Evolutionary conservation across 2,329 filamentous ascomycete species (phyloP).

Genomic region (Sordariomycetes sp.): DNA sequence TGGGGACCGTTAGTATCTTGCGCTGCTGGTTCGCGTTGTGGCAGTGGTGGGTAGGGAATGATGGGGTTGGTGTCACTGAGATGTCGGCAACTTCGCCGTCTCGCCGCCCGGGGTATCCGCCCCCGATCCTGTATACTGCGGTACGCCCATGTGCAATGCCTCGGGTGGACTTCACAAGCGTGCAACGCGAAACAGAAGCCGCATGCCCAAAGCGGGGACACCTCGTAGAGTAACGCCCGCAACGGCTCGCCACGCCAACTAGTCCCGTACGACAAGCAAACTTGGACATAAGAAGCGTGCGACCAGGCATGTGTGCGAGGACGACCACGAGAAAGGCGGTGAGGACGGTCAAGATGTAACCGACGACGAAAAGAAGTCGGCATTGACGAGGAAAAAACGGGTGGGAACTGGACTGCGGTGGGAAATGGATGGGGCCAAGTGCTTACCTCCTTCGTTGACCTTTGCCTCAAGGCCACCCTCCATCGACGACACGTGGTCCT

Average conservation of each 20-base stretch:
- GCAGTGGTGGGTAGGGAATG: not conserved
- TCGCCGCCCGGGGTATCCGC: no score
- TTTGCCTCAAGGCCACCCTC: conserved; percentile 78
- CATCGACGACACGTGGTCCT: conserved; percentile 80
- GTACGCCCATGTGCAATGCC: no score
- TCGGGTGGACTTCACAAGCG: not conserved
- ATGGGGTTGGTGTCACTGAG: no score
- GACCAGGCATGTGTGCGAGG: not conserved
- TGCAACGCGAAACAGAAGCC: not conserved
- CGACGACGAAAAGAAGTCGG: not conserved
- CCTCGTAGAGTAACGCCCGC: not conserved
- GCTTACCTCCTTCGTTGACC: conserved; percentile 84
- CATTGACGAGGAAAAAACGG: not conserved
- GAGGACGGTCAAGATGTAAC: no score
- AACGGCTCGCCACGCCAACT: not conserved
- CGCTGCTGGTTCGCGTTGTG: not conserved
- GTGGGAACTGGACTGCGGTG: conserved; percentile 5
- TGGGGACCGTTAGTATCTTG: conserved; percentile 18
- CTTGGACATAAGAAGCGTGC: not conserved
- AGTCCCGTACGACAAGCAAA: not conserved
- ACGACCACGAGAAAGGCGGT: not conserved
- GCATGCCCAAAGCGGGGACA: not conserved
- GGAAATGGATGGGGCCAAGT: conserved; percentile 10
- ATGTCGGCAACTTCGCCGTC: no score
- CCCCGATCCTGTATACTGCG: no score